Conservation (phyloP, 2,329 filamentous ascomycete species). For the Pseudogymnoascus sp. region DNA sequence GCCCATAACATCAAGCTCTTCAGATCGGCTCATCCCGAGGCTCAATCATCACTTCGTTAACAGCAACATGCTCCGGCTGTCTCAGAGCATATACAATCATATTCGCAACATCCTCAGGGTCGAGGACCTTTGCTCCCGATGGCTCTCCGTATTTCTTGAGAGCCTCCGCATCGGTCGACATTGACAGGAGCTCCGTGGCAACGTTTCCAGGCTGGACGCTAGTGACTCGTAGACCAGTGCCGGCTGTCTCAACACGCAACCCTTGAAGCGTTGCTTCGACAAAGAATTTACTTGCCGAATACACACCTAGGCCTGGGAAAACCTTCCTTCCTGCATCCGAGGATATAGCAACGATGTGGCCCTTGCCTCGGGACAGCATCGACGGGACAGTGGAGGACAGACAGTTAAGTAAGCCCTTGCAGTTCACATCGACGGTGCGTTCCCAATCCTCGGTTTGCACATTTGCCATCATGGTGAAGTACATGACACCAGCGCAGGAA, state of each 20-base stretch:
- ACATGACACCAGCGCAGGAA: constrained; percentile 77
- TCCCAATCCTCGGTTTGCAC: constrained; percentile 67
- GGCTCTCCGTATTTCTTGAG: constrained; percentile 72
- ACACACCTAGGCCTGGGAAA: constrained; percentile 72
- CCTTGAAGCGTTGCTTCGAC: constrained; percentile 73
- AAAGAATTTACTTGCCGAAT: constrained; percentile 78
- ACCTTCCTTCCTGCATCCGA: constrained; percentile 76
- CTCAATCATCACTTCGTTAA: constrained; percentile 75
- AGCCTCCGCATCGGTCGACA: constrained; percentile 69
- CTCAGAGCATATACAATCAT: constrained; percentile 66
- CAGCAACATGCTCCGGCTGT: constrained; percentile 66
- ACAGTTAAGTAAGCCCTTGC: constrained; percentile 71
- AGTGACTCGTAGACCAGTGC: constrained; percentile 63
- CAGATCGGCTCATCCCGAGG: constrained; percentile 67
- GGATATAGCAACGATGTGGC: constrained; percentile 73
- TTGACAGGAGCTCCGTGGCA: constrained; percentile 60
- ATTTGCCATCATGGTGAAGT: constrained; percentile 82
- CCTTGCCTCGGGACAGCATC: constrained; percentile 60
- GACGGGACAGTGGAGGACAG: constrained; percentile 59
- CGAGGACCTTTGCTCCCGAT: constrained; percentile 65
- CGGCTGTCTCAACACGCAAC: constrained; percentile 66
- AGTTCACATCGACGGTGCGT: constrained; percentile 75
- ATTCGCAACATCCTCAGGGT: constrained; percentile 61
- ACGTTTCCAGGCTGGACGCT: constrained; percentile 71
- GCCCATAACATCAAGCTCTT: neutral